A percentile compares a stretch with the other conserved stretches of the same genome.
Evolutionary conservation across 163 green algal genomes (phyloP).

Genomic region (Scenedesmus sp.): DNA sequence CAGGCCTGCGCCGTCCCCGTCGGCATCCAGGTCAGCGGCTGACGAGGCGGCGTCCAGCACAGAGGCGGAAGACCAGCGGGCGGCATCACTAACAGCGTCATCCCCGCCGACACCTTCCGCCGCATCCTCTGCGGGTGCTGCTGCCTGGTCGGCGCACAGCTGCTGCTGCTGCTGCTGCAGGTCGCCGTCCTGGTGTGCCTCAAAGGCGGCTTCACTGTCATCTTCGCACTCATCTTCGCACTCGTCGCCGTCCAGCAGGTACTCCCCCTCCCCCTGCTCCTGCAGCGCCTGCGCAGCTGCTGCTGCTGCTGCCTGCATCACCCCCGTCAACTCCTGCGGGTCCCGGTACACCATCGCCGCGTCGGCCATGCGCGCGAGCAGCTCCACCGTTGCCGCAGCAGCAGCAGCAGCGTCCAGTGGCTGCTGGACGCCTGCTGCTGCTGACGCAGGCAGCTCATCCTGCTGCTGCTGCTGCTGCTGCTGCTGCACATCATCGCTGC

Average conservation of each 20-base stretch:
- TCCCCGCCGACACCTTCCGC: neutral
- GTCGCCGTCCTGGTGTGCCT: neutral
- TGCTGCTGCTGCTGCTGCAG: neutral
- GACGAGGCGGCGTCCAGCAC: neutral
- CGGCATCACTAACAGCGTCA: neutral
- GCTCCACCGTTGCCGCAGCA: neutral
- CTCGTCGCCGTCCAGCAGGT: neutral
- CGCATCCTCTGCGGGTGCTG: neutral
- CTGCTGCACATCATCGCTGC: neutral
- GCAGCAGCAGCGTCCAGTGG: neutral
- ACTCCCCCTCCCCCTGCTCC: neutral
- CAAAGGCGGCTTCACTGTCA: neutral
- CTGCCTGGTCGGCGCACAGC: neutral
- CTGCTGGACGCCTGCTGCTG: neutral
- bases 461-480: neutral
- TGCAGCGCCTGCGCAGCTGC: neutral
- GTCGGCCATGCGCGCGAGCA: constrained; percentile 21
- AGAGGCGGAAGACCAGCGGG: neutral
- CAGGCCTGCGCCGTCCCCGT: neutral
- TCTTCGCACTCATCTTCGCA: neutral
- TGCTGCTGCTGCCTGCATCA: neutral
- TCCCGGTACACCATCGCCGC: neutral
- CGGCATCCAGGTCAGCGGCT: neutral
- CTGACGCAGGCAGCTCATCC: neutral
- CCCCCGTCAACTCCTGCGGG: neutral